Conservation (phyloP, 441 rosid species). For the Dalechampia spathulata region DNA sequence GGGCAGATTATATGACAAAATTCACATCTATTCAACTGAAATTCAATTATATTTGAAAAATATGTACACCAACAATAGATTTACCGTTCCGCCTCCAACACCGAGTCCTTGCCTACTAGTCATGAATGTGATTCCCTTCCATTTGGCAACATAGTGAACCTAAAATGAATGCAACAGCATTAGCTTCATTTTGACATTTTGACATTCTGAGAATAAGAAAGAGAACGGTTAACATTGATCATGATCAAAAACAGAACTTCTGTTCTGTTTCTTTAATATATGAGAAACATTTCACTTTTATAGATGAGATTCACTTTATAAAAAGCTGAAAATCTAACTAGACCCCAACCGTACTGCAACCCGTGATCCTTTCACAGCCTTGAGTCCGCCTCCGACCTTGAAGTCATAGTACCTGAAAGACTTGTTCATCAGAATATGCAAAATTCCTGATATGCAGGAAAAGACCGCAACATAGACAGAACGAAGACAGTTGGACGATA, state of each 20-base stretch:
- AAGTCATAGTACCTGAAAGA: slow-evolving; percentile 76
- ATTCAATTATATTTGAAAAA: not conserved
- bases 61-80: slow-evolving; percentile 6
- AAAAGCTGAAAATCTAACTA: slow-evolving; percentile 31
- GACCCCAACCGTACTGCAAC: slow-evolving; percentile 93
- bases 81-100: slow-evolving; percentile 91
- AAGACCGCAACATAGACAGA: not conserved
- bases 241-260: no score
- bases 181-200: not conserved
- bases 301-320: not conserved
- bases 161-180: slow-evolving; percentile 16
- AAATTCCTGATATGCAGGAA: not conserved
- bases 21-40: not conserved
- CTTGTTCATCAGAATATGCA: slow-evolving; percentile 17
- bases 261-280: not conserved
- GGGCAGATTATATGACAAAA: not conserved
- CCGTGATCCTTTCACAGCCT: slow-evolving; percentile 84
- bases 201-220: no score
- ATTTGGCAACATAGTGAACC: slow-evolving; percentile 97
- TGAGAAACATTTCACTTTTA: not conserved
- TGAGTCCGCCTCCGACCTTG: slow-evolving; percentile 70
- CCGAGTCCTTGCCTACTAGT: slow-evolving; percentile 92
- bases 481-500: not conserved
- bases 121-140: slow-evolving; percentile 94
- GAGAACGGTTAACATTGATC: no score